These are phyloP conservation scores for Pilaira anomala DNA, from an alignment of 192 early-diverging fungal genomes.

Conservation along the genomic window DNA sequence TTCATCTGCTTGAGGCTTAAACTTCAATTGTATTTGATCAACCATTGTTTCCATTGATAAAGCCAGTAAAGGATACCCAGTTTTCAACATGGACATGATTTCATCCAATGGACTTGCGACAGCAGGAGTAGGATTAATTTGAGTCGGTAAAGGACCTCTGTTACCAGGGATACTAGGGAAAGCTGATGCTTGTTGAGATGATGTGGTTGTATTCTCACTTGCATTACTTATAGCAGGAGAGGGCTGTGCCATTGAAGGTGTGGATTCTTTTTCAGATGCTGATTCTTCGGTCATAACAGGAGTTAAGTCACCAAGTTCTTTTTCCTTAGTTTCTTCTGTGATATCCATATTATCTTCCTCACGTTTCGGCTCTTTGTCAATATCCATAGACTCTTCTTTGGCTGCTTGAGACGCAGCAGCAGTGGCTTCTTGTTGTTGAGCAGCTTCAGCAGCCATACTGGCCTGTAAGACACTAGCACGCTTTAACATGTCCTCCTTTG, in stretches of 20 bases:
- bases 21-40: conserved; percentile 88
- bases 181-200: not conserved
- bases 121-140: not conserved
- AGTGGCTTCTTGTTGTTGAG: not conserved
- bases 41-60: conserved; percentile 98
- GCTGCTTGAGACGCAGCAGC: not conserved
- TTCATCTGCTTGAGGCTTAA: conserved; percentile 94
- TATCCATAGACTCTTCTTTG: not conserved
- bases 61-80: conserved; percentile 90
- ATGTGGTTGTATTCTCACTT: not conserved
- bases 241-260: not conserved
- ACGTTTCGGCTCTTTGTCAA: not conserved
- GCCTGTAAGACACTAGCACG: conserved; percentile 19
- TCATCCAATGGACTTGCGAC: conserved; percentile 81
- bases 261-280: not conserved
- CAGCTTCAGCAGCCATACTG: conserved; percentile 23
- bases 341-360: not conserved
- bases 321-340: not conserved
- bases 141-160: conserved; percentile 1
- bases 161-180: not conserved
- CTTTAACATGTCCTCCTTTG: conserved; percentile 85
- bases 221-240: not conserved
- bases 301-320: not conserved
- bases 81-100: conserved; percentile 94
- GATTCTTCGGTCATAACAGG: not conserved